phyloP scores from a whole-genome alignment of 257 asterid genomes.

The Nicotiana otophora region DNA sequence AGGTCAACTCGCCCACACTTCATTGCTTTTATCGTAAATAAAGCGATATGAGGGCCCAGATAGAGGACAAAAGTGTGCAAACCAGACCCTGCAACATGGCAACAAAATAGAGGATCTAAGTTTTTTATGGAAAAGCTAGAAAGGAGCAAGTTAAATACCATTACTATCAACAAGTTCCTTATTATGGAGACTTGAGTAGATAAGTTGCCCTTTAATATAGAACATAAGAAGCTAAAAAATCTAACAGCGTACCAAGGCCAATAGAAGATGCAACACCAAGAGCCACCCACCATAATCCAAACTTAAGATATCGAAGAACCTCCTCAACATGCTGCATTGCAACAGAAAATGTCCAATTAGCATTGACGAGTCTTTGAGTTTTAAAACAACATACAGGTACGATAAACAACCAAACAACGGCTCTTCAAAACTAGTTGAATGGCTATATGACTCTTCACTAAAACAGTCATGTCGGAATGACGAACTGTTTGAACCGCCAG shows the following conservation, averaged over 20 bases:
- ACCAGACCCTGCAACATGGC: constrained; percentile 62
- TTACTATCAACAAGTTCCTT: background rate
- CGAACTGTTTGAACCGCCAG: too few species aligned
- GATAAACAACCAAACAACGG: background rate
- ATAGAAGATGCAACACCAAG: constrained; percentile 98
- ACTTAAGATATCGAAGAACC: constrained; percentile 46
- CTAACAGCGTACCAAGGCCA: constrained; percentile 61
- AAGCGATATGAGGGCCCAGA: constrained; percentile 88
- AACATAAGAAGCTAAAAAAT: background rate
- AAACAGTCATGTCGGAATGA: too few species aligned
- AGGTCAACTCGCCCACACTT: constrained; percentile 91
- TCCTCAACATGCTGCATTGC: constrained; percentile 72
- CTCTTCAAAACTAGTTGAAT: constrained; percentile 5
- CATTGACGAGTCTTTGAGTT: background rate
- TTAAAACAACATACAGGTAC: background rate
- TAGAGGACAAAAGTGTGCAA: constrained; percentile 94
- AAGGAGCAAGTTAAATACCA: background rate
- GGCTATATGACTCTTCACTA: background rate
- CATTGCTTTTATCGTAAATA: constrained; percentile 78
- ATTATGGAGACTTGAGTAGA: background rate
- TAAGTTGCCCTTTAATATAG: background rate
- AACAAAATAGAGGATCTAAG: background rate
- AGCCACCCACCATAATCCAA: constrained; percentile 92
- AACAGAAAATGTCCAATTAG: constrained; percentile 8
- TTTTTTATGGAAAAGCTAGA: background rate